These are phyloP conservation scores for Boletus huronensis DNA, from an alignment of 768 basidiomycete genomes.

Conservation along the genomic window DNA sequence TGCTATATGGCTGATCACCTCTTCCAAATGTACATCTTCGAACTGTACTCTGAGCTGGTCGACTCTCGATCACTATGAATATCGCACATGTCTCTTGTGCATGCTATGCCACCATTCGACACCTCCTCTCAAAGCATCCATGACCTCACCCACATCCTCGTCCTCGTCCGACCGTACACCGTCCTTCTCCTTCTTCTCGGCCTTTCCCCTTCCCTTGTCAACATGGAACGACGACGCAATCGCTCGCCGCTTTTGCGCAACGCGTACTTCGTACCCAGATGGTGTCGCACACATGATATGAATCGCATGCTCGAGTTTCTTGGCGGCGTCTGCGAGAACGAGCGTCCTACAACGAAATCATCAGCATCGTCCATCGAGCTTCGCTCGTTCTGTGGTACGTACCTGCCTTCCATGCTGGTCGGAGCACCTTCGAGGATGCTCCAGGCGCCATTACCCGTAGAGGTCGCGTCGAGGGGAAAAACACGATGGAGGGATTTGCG, in stretches of 20 bases:
- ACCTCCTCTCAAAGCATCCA: conserved; percentile 4
- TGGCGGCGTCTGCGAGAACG: conserved; percentile 41
- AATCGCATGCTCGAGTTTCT: conserved; percentile 44
- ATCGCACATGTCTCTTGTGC: background rate
- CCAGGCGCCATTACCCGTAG: conserved; percentile 28
- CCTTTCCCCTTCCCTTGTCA: background rate
- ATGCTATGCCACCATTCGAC: conserved; percentile 6
- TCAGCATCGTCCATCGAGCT: background rate
- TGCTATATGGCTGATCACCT: no score
- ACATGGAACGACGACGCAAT: conserved; percentile 33
- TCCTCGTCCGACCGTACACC: background rate
- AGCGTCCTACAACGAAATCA: conserved; percentile 32
- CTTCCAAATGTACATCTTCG: no score
- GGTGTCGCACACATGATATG: conserved; percentile 49
- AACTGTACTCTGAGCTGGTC: background rate
- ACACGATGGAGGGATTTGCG: conserved; percentile 35
- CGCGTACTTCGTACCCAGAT: conserved; percentile 45
- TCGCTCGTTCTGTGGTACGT: background rate
- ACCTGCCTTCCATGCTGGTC: conserved; percentile 24
- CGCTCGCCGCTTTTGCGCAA: conserved; percentile 30
- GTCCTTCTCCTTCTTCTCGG: background rate
- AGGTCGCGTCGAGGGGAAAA: conserved; percentile 9
- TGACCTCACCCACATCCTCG: conserved; percentile 11
- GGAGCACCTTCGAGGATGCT: conserved; percentile 11
- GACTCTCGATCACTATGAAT: background rate